Evolutionary conservation across 2,329 filamentous ascomycete genomes (phyloP).

Genomic region (Diplodia intermedia): DNA sequence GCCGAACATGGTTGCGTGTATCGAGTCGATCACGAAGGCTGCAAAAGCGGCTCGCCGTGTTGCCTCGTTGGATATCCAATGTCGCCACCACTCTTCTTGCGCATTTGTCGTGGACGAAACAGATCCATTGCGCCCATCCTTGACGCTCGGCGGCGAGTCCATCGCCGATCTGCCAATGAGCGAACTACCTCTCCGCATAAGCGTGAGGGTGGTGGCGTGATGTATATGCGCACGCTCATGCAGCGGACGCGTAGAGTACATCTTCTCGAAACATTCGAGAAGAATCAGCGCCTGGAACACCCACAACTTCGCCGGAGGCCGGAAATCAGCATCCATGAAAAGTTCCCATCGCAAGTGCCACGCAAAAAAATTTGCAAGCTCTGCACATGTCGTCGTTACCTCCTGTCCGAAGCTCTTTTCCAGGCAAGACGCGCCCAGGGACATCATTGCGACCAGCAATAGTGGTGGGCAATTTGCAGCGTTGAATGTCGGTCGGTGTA

Average conservation of each 20-base stretch:
- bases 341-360: slow-evolving; percentile 96
- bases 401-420: slow-evolving; percentile 80
- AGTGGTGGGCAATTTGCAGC: slow-evolving; percentile 86
- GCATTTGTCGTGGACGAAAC: slow-evolving; percentile 62
- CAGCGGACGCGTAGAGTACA: slow-evolving; percentile 89
- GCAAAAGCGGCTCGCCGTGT: slow-evolving; percentile 89
- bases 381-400: slow-evolving; percentile 76
- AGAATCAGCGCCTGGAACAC: slow-evolving; percentile 90
- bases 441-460: slow-evolving; percentile 86
- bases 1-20: slow-evolving; percentile 97
- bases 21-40: slow-evolving; percentile 93
- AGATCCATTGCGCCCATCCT: slow-evolving; percentile 63
- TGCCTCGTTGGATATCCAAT: slow-evolving; percentile 94
- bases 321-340: slow-evolving; percentile 88
- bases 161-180: slow-evolving; percentile 84
- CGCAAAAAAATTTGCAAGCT: slow-evolving; percentile 86
- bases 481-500: slow-evolving; percentile 93
- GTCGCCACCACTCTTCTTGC: slow-evolving; percentile 90
- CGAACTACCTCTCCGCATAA: slow-evolving; percentile 93
- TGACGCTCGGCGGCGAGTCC: slow-evolving; percentile 80
- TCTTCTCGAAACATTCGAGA: slow-evolving; percentile 94
- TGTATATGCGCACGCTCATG: slow-evolving; percentile 97
- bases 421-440: slow-evolving; percentile 87
- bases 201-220: slow-evolving; percentile 90
- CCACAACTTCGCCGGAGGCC: slow-evolving; percentile 93